Conservation (phyloP, 1,139 yeast species). For the Zygosaccharomyces sapae region DNA sequence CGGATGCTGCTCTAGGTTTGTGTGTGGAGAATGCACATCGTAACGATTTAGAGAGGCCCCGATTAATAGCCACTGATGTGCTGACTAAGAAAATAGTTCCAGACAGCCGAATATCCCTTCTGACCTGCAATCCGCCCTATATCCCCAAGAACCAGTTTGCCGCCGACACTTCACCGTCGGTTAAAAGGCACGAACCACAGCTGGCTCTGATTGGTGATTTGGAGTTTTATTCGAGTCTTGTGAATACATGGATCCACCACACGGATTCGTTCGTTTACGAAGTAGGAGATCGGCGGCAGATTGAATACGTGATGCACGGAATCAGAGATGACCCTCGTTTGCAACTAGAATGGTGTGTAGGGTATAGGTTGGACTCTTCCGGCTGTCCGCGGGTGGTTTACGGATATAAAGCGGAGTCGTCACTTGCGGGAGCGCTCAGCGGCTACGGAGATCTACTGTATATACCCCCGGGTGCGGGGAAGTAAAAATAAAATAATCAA, state of each 20-base stretch:
- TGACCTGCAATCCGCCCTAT: slow-evolving; percentile 89
- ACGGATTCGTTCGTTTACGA: slow-evolving; percentile 42
- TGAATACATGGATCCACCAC: slow-evolving; percentile 37
- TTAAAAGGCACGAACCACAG: slow-evolving; percentile 65
- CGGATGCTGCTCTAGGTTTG: slow-evolving; percentile 49
- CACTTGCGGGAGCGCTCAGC: not conserved
- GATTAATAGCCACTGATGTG: slow-evolving; percentile 21
- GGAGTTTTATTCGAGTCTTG: slow-evolving; percentile 62
- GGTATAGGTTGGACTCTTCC: slow-evolving; percentile 35
- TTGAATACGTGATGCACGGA: slow-evolving; percentile 18
- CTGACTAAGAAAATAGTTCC: slow-evolving; percentile 14
- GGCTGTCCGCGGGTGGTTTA: slow-evolving; percentile 37
- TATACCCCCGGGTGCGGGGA: not conserved
- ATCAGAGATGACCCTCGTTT: slow-evolving; percentile 9
- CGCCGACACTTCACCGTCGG: slow-evolving; percentile 51
- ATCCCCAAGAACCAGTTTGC: slow-evolving; percentile 50
- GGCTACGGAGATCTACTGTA: slow-evolving; percentile 5
- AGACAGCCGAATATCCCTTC: slow-evolving; percentile 41
- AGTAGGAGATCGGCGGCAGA: slow-evolving; percentile 40
- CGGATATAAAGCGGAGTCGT: slow-evolving; percentile 23
- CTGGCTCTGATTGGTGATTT: slow-evolving; percentile 72
- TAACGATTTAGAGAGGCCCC: slow-evolving; percentile 10
- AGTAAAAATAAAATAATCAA: not conserved
- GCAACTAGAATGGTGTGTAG: slow-evolving; percentile 28
- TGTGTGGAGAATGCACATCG: slow-evolving; percentile 44